Evolutionary conservation across 257 asterid genomes (phyloP), one percentile per base, ranked within the genome.

Genomic region (Salvia rosmarinus): DNA sequence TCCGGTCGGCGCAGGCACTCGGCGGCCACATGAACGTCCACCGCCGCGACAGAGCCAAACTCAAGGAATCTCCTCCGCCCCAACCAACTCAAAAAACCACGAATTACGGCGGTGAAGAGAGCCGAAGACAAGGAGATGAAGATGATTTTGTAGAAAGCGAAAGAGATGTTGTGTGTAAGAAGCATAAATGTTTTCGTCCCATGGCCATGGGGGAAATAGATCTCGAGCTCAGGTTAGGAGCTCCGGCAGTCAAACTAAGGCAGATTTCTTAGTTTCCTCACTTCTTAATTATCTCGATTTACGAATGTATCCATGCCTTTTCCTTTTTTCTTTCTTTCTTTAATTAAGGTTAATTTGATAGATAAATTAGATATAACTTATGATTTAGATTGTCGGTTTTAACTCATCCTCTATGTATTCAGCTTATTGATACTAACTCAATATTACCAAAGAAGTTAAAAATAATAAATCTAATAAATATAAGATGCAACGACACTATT

Each of bases 21-120:
- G 95, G 95, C 28, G 95, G 95, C 64, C 92, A 88, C 62, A 88
- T 88, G 95, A 88, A 88, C 62, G 89, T 86, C 73, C 95, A 88
- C 81, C 72, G 95, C 47, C 79, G 90, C 17, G 95, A 88, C 64
- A 72, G 95, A 69, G 95, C 95, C 20, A 81, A 72, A 9, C 90
- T 88, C 55, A 83, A 83, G 70, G 90, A 84, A 64, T 74, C 87
- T 25, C 73, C 71, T 21, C 65, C 77, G 11, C 65, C 59, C 5
- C 37, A 1, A 4, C 52, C 52, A 14, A 14, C 19, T 16, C 21
- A 4, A 4, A 17, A 2, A 57, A 9, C 37, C 37, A 32, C 37
- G 66, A 52, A 8, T 2, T 32, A 9, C 30, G 58, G 10, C 34
- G 34, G 0, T 20, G 64, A 2, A 19, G 5, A 49, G 1, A 25